Evolutionary conservation across 1,284 basidiomycete genomes (phyloP), one percentile per base, ranked within the genome.

Genomic region (Cerioporus squamosus): DNA sequence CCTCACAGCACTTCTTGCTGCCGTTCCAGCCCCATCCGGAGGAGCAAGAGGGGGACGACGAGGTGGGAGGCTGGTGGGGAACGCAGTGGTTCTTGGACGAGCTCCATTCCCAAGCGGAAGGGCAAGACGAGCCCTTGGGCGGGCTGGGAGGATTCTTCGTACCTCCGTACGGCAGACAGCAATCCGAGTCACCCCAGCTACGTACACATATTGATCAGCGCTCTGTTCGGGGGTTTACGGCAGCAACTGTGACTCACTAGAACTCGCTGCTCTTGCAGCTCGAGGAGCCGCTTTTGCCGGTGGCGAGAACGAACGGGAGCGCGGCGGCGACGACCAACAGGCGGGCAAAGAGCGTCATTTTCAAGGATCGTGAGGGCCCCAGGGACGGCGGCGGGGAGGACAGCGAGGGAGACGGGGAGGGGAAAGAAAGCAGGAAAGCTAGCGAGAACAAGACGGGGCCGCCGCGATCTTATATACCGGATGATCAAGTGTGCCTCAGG

Each of bases 161-260:
- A 38, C 83, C 83, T 47, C 83, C 84, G 50, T 74, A 62, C 8
- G 79, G 79, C 51, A 86, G 70, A 67, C 85, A 87, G 68, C 78
- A 81, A 17, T 64, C 65, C 67, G 81, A 81, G 10, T 63, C 65
- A 2, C 65, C 42, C 65, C 75, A 85, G 77, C 83, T 85, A 51
- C 14, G 39, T 14, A 48, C 17, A 57, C 29, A 26, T 14, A 10
- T 3, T 14, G 12, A 17, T 53, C 17, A 60, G 56, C 18, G n/a
- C 18, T 5, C 20, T 40, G 42, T 31, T 12, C 15, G 26, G 29
- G 0, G 18, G 29, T 31, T 3, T 1, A n/a, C 49, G n/a, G 18
- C 4, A 31, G n/a, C 2, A 22, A 0, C 2, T 2, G 14, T 10
- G 23, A 66, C 68, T 61, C 57, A 70, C 68, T 63, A 69, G 66